Percentiles rank a stretch among this genome's conserved stretches.
phyloP scores from a whole-genome alignment of 768 basidiomycete species.

The Coprinellus micaceus region DNA sequence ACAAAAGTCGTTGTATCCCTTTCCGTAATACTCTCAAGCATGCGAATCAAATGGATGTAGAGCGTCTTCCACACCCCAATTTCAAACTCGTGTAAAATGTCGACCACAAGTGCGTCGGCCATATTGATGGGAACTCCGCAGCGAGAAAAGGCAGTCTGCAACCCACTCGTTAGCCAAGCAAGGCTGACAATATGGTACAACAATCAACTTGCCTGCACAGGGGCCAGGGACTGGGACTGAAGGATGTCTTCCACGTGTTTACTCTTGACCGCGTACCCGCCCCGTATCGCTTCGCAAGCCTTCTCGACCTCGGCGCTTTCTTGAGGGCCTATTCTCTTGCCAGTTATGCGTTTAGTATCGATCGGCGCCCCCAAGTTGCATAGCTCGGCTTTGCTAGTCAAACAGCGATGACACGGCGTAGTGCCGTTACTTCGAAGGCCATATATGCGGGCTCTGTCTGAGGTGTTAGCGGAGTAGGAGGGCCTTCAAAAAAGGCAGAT shows the following conservation, averaged over 20 bases:
- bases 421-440: slow-evolving; percentile 30
- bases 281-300: neutral
- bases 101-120: slow-evolving; percentile 24
- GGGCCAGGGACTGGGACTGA: neutral
- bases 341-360: neutral
- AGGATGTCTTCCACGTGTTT: no score
- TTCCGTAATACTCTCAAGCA: slow-evolving; percentile 19
- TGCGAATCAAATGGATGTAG: slow-evolving; percentile 31
- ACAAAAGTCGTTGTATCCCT: slow-evolving; percentile 14
- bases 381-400: slow-evolving; percentile 25
- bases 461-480: neutral
- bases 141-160: slow-evolving; percentile 29
- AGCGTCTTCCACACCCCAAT: slow-evolving; percentile 34
- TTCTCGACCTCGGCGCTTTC: neutral
- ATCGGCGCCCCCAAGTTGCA: slow-evolving; percentile 20
- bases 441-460: slow-evolving; percentile 22
- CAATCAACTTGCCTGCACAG: slow-evolving; percentile 3
- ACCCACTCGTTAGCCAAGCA: neutral
- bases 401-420: slow-evolving; percentile 35
- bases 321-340: neutral
- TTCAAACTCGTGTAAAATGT: slow-evolving; percentile 37
- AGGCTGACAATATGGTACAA: slow-evolving; percentile 23
- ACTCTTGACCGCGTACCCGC: no score
- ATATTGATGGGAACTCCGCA: slow-evolving; percentile 14
- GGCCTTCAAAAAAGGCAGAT: neutral